phyloP scores from a whole-genome alignment of 1,139 yeast genomes.

The Komagataea norvegica region DNA sequence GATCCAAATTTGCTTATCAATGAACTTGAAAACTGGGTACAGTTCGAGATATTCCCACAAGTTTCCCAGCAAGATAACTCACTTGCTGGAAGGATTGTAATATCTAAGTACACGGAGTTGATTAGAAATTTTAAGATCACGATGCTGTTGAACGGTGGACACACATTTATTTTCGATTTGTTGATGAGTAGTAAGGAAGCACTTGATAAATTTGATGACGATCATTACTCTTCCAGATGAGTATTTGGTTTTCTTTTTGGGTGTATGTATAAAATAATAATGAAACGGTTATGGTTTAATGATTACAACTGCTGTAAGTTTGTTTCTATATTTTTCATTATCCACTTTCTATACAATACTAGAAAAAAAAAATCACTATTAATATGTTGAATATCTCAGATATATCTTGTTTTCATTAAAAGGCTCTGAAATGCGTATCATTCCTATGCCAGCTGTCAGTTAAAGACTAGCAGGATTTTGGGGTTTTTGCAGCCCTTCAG shows the following conservation, averaged over 20 bases:
- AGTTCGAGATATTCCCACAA: slow-evolving; percentile 25
- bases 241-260: too few species aligned
- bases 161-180: slow-evolving; percentile 40
- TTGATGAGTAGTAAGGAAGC: slow-evolving; percentile 31
- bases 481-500: background rate
- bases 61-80: slow-evolving; percentile 14
- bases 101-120: slow-evolving; percentile 34
- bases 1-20: slow-evolving; percentile 24
- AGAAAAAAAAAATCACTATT: slow-evolving; percentile 1
- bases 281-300: too few species aligned
- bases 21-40: slow-evolving; percentile 27
- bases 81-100: slow-evolving; percentile 17
- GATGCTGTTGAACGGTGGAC: slow-evolving; percentile 40
- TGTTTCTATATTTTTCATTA: background rate
- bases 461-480: slow-evolving; percentile 6
- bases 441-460: slow-evolving; percentile 4
- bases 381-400: slow-evolving; percentile 12
- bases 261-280: too few species aligned
- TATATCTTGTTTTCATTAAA: slow-evolving; percentile 5
- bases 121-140: slow-evolving; percentile 36
- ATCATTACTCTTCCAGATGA: background rate
- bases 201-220: slow-evolving; percentile 30
- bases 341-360: slow-evolving; percentile 1
- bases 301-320: too few species aligned
- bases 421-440: background rate